phyloP scores from a whole-genome alignment of 2,329 filamentous ascomycete species.

The Cytospora paraplurivora region DNA sequence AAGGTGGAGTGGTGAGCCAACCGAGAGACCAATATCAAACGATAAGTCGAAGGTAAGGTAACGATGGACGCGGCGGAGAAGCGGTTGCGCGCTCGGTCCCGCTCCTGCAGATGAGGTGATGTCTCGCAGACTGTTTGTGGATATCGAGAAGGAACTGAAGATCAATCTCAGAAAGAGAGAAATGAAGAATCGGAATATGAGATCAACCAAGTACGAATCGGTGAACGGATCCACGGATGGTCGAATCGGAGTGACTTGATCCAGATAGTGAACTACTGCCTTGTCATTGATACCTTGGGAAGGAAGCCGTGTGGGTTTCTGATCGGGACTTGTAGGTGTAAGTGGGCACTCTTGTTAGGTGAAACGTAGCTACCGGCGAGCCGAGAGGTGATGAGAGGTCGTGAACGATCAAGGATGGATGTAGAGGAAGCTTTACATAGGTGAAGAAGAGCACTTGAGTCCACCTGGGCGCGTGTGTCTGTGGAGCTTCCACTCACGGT shows the following conservation, averaged over 20 bases:
- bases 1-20: background rate
- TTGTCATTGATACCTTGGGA: background rate
- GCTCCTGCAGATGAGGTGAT: slow-evolving; percentile 16
- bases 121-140: slow-evolving; percentile 20
- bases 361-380: slow-evolving; percentile 15
- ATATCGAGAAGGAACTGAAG: background rate
- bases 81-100: slow-evolving; percentile 9
- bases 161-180: slow-evolving; percentile 10
- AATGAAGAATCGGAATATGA: slow-evolving; percentile 10
- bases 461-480: slow-evolving; percentile 18
- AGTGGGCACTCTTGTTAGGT: slow-evolving; percentile 1
- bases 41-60: slow-evolving; percentile 3
- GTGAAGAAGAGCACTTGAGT: background rate
- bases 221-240: background rate
- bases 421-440: slow-evolving; percentile 17
- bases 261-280: background rate
- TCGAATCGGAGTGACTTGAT: background rate
- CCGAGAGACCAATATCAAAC: background rate
- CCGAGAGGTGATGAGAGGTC: slow-evolving; percentile 17
- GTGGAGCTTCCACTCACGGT: slow-evolving; percentile 10
- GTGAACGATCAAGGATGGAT: slow-evolving; percentile 18
- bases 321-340: background rate
- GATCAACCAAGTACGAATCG: slow-evolving; percentile 7
- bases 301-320: slow-evolving; percentile 5
- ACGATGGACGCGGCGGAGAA: slow-evolving; percentile 14